phyloP scores from a whole-genome alignment of 768 basidiomycete species.

The Panaeolus cyanescens region DNA sequence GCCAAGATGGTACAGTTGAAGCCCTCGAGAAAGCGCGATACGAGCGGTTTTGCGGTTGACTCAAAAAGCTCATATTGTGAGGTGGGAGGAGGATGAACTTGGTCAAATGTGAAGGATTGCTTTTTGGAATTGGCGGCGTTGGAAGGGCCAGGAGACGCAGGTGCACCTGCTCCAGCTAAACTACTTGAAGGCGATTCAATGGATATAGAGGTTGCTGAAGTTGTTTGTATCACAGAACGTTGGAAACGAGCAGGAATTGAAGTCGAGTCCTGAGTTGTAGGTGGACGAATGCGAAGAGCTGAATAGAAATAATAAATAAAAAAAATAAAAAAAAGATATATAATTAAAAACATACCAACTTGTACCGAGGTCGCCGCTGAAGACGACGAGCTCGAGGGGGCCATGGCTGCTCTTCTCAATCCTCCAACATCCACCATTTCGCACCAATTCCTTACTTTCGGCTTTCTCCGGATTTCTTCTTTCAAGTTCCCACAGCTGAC shows the following conservation, averaged over 20 bases:
- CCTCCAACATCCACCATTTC: slow-evolving; percentile 23
- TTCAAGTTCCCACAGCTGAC: slow-evolving; percentile 20
- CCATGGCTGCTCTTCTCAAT: slow-evolving; percentile 58
- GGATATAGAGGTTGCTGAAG: slow-evolving; percentile 72
- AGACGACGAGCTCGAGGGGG: slow-evolving; percentile 70
- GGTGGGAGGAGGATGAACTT: slow-evolving; percentile 85
- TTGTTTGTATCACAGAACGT: slow-evolving; percentile 81
- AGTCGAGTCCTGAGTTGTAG: slow-evolving; percentile 78
- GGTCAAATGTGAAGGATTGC: slow-evolving; percentile 90
- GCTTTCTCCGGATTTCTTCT: slow-evolving; percentile 33
- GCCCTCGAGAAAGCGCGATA: slow-evolving; percentile 87
- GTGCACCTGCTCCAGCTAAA: slow-evolving; percentile 50
- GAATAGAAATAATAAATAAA: slow-evolving; percentile 17
- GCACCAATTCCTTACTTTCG: slow-evolving; percentile 34
- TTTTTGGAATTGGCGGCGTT: slow-evolving; percentile 64
- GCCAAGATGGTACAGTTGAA: slow-evolving; percentile 98
- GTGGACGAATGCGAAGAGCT: slow-evolving; percentile 91
- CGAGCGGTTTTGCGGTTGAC: slow-evolving; percentile 80
- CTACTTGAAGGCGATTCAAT: slow-evolving; percentile 71
- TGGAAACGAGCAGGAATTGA: slow-evolving; percentile 95
- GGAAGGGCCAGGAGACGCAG: slow-evolving; percentile 46
- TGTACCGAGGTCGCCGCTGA: slow-evolving; percentile 86
- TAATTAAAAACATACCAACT: slow-evolving; percentile 74
- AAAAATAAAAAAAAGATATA: slow-evolving; percentile 2
- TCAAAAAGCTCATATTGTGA: slow-evolving; percentile 88